Base-by-base conservation (phyloP, 257 asterid species). In the Prunella vulgaris region DNA sequence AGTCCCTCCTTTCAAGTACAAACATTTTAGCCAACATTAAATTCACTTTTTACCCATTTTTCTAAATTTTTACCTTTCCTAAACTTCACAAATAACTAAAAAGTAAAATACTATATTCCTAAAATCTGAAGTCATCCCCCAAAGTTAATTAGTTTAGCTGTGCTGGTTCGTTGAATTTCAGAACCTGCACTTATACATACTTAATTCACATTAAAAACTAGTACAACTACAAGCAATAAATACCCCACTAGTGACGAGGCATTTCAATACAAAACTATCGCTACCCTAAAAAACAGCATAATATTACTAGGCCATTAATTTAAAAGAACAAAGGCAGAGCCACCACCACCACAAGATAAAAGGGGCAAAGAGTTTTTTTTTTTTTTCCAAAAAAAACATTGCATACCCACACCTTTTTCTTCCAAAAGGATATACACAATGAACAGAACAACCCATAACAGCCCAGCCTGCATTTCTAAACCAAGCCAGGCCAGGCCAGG, bases 381-480 rank as follows among this genome's bases (percentile, higher is more conserved):
- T 7, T 10, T 42, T 42, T 56, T 22, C 10, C 10, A 20, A 56
- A 64, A n/a, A 27, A 21, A 27, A 21, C 51, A 67, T 51, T 44
- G 60, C 59, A 27, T 35, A 35, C 42, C 42, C 12, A 35, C 42
- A 35, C 42, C 24, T 8, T 71, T 72, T 74, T 18, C 53, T 56
- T 73, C 15, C 51, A 69, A 64, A 25, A 57, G 62, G 76, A 64
- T 57, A 52, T 77, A 75, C 80, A 66, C 7, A 32, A 66, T 14
- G 53, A 38, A 44, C 12, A 44, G 37, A 35, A 32, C 33, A 40
- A 13, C 46, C 24, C 40, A 48, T 44, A 40, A 20, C 42, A 59
- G 69, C 28, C 53, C n/a, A 59, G 71, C 66, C 81, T 15, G 64
- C 46, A 25, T 46, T 64, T 22, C 10, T 37, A 73, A 76, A 69